Conservation (phyloP, 768 basidiomycete species). For the Chalciporus pseudorubinellus region DNA sequence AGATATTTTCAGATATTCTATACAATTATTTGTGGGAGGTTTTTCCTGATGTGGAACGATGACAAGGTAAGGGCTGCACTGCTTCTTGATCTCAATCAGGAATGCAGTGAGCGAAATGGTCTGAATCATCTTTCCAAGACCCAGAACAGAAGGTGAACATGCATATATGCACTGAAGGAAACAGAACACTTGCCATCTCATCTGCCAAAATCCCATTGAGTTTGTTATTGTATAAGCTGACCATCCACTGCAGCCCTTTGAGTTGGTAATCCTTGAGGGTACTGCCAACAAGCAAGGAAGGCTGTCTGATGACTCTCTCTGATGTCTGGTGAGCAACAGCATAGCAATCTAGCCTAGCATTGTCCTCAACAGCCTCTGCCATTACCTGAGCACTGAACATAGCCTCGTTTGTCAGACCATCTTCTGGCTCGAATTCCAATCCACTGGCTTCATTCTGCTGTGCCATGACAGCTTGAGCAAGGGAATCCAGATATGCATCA, state of each 20-base stretch:
- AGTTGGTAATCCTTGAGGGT: slow-evolving; percentile 93
- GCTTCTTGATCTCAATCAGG: slow-evolving; percentile 86
- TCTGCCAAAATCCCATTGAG: slow-evolving; percentile 94
- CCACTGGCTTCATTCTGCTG: slow-evolving; percentile 77
- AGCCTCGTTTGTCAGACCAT: slow-evolving; percentile 76
- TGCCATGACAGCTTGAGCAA: slow-evolving; percentile 88
- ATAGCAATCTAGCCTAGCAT: slow-evolving; percentile 90
- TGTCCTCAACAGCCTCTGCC: slow-evolving; percentile 57
- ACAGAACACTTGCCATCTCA: slow-evolving; percentile 65
- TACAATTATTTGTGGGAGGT: too few species aligned
- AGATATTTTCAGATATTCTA: too few species aligned
- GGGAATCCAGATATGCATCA: slow-evolving; percentile 89
- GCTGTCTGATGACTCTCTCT: slow-evolving; percentile 79
- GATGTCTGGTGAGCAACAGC: slow-evolving; percentile 90
- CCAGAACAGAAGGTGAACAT: slow-evolving; percentile 42
- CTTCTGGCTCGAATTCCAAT: slow-evolving; percentile 56
- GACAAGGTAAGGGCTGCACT: slow-evolving; percentile 93
- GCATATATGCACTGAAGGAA: slow-evolving; percentile 1
- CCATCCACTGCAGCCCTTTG: slow-evolving; percentile 98
- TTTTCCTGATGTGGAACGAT: too few species aligned
- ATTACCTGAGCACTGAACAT: slow-evolving; percentile 84
- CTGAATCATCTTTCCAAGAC: slow-evolving; percentile 94
- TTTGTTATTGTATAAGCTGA: slow-evolving; percentile 94
- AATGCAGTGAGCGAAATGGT: slow-evolving; percentile 94
- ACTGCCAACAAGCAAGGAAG: slow-evolving; percentile 75